Evolutionary conservation across 2,329 filamentous ascomycete species (phyloP).

Genomic region (Aspergillus transmontanensis): DNA sequence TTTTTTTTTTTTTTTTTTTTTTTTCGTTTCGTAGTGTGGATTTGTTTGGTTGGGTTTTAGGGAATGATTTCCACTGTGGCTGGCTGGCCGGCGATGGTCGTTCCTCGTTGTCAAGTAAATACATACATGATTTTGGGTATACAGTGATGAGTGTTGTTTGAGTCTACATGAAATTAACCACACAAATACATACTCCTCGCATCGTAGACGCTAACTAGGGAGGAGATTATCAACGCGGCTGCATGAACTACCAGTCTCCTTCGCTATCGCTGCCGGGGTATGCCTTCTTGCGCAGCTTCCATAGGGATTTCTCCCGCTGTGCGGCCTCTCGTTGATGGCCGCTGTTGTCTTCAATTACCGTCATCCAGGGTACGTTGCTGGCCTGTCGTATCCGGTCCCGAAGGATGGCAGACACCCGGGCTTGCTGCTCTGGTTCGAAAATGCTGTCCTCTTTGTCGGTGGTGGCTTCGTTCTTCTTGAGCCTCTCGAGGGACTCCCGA

Average conservation of each 20-base stretch:
- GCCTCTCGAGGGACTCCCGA: constrained; percentile 24
- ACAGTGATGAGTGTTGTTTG: background rate
- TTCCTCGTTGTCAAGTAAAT: background rate
- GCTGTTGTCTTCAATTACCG: constrained; percentile 38
- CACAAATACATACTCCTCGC: constrained; percentile 5
- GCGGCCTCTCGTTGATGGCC: constrained; percentile 29
- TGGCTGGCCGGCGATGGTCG: background rate
- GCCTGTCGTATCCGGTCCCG: constrained; percentile 39
- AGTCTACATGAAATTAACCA: background rate
- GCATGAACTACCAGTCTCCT: constrained; percentile 30
- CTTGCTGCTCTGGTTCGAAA: constrained; percentile 18
- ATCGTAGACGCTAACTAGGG: background rate
- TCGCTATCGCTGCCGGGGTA: constrained; percentile 43
- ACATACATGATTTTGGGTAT: background rate
- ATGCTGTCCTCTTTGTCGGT: background rate
- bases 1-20: too few relatives aligned
- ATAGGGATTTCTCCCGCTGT: constrained; percentile 35
- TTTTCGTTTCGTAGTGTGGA: too few relatives aligned
- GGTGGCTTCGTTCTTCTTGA: constrained; percentile 22
- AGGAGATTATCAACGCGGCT: background rate
- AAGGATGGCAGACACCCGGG: constrained; percentile 28
- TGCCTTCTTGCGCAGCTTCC: constrained; percentile 44
- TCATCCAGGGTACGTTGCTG: constrained; percentile 46
- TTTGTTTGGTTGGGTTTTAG: background rate
- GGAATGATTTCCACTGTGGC: background rate